Evolutionary conservation across 2,329 filamentous ascomycete species (phyloP), one percentile per base, ranked within the genome.

Genomic region (Phaeosphaeriaceae sp.): DNA sequence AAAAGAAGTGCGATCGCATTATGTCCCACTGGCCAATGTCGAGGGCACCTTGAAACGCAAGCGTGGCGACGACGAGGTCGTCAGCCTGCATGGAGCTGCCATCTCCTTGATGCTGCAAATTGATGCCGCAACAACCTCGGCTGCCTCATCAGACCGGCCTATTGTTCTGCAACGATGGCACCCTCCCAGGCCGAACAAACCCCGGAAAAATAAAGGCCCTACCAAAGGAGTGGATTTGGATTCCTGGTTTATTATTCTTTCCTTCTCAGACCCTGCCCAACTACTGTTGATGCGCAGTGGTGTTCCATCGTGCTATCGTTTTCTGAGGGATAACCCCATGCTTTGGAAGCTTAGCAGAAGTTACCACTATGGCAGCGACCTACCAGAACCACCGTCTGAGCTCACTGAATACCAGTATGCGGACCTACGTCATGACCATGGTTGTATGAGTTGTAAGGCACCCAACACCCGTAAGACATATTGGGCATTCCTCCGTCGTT

Each of bases 401-500:
- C 53, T 76, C n/a, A 68, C 63, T 6, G 74, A 76, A 42, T 70
- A 65, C 18, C 69, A 76, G 42, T 76, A 76, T 52, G 69, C 72
- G 12, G 64, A 75, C 46, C 56, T 76, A 13, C 61, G 74, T 6
- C 67, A 72, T 32, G 72, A 73, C 6, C 65, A 68, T 40, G 73
- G 72, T 20, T 76, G 74, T 56, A 73, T 73, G 66, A 67, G 63
- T 23, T 76, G 74, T 53, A 55, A 60, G 12, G 61, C 71, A 11
- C 60, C 57, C 4, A 66, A 62, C 28, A 72, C 72, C 6, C 65
- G 74, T 53, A 76, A 75, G 55, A 73, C 73, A 4, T 77, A 76
- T 48, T 77, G 74, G 74, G 71, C 71, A 2, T 76, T 76, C 41
- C 65, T 72, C 17, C 68, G 72, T 9, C 70, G 74, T n/a, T 76